These are phyloP conservation scores for Citrus unshiu DNA, from an alignment of 345 rosid genomes.

Conservation along the genomic window DNA sequence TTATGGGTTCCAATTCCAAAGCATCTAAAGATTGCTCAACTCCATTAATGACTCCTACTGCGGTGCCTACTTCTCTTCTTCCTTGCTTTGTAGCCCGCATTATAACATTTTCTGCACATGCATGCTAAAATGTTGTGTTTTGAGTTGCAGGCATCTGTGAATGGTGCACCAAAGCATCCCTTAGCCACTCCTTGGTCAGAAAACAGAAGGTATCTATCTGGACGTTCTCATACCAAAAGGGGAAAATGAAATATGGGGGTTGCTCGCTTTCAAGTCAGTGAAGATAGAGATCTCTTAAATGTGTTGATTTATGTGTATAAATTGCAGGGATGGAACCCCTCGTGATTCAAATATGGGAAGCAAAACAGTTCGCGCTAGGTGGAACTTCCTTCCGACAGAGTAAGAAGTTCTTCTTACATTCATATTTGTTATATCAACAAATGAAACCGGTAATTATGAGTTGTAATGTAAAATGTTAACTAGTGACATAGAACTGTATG, in stretches of 20 bases:
- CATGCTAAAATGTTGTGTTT: conserved; percentile 8
- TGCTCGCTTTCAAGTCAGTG: not conserved
- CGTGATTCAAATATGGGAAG: conserved; percentile 36
- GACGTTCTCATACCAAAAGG: not conserved
- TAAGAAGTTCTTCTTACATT: conserved; percentile 29
- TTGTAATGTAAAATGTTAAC: not conserved
- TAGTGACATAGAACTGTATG: not conserved
- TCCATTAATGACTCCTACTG: conserved; percentile 58
- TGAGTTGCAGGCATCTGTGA: conserved; percentile 40
- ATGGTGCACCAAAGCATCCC: conserved; percentile 31
- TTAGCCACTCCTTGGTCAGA: conserved; percentile 56
- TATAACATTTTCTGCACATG: not conserved
- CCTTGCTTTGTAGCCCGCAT: not conserved
- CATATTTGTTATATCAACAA: not conserved
- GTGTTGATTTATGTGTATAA: not conserved
- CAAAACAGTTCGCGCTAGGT: conserved; percentile 54
- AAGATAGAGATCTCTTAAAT: not conserved
- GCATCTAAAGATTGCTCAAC: conserved; percentile 54
- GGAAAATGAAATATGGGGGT: not conserved
- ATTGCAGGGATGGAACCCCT: conserved; percentile 48
- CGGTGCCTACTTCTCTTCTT: conserved; percentile 29
- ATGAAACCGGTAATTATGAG: not conserved
- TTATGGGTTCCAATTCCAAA: conserved; percentile 27
- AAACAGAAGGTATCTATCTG: conserved; percentile 44
- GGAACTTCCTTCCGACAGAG: conserved; percentile 77